These are phyloP conservation scores for Lipomyces anomalus DNA, from an alignment of 805 yeast genomes.

Conservation along the genomic window DNA sequence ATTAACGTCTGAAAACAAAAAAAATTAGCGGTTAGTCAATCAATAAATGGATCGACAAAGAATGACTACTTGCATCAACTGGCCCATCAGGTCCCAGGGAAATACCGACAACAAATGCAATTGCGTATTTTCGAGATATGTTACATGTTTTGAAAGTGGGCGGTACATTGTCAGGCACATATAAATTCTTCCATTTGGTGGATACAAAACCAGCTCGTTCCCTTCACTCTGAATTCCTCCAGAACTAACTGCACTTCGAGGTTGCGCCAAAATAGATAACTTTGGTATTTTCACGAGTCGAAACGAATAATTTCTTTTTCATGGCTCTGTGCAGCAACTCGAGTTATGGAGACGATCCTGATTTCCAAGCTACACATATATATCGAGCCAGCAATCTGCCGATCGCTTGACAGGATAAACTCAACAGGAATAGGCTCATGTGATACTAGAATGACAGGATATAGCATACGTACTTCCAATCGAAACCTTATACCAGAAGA, in stretches of 20 bases:
- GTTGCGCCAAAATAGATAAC: too few species aligned
- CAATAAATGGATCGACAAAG: too few species aligned
- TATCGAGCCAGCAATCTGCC: too few species aligned
- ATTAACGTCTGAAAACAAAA: too few species aligned
- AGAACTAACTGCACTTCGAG: too few species aligned
- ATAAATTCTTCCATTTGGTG: slow-evolving; percentile 1
- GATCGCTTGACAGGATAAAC: too few species aligned
- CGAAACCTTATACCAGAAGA: slow-evolving; percentile 27
- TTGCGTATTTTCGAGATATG: slow-evolving; percentile 42
- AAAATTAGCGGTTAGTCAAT: too few species aligned
- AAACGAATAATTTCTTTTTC: slow-evolving; percentile 13
- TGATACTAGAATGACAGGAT: slow-evolving; percentile 46
- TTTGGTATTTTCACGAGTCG: too few species aligned
- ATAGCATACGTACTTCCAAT: slow-evolving; percentile 46
- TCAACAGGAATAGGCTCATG: slow-evolving; percentile 31
- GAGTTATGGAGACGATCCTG: slow-evolving; percentile 32
- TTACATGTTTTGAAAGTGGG: slow-evolving; percentile 57
- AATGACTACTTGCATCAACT: too few species aligned
- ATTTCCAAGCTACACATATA: too few species aligned
- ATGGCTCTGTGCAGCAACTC: slow-evolving; percentile 29
- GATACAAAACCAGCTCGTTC: slow-evolving; percentile 14
- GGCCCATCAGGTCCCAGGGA: too few species aligned
- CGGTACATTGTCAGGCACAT: slow-evolving; percentile 41
- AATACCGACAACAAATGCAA: slow-evolving; percentile 34
- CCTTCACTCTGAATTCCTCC: slow-evolving; percentile 1